phyloP scores from a whole-genome alignment of 768 basidiomycete genomes.

The Termitomyces sp. region DNA sequence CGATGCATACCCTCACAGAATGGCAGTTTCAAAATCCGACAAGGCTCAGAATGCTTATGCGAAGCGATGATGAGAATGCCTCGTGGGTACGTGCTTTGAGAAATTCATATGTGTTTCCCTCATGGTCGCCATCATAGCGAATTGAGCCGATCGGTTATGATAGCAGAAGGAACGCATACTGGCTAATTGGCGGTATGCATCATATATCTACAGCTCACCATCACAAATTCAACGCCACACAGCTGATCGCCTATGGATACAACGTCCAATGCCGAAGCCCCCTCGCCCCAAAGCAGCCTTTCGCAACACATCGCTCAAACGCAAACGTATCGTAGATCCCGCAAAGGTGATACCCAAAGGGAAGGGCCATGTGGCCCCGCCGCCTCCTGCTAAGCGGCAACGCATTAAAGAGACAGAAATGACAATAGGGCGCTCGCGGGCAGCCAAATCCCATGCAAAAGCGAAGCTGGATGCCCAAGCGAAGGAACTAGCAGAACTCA shows the following conservation, averaged over 20 bases:
- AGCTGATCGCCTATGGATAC: conserved; percentile 86
- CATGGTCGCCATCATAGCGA: conserved; percentile 40
- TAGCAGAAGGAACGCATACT: conserved; percentile 71
- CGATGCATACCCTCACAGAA: conserved; percentile 67
- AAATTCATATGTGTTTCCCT: conserved; percentile 2
- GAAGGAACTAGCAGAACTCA: conserved; percentile 59
- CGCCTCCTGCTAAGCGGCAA: conserved; percentile 17
- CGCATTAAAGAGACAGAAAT: conserved; percentile 12
- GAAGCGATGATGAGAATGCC: conserved; percentile 70
- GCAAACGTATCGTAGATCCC: conserved; percentile 25
- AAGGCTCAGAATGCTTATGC: conserved; percentile 68
- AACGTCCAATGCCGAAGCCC: conserved; percentile 43
- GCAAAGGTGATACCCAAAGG: conserved; percentile 10
- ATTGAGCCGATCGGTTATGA: conserved; percentile 86
- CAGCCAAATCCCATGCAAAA: conserved; percentile 70
- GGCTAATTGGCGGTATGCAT: conserved; percentile 73
- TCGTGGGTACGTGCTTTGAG: conserved; percentile 56
- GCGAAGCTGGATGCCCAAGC: conserved; percentile 63
- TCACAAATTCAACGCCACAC: conserved; percentile 2
- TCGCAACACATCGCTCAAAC: conserved; percentile 31
- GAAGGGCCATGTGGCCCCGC: conserved; percentile 8
- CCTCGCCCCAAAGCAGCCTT: conserved; percentile 32
- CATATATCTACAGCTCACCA: not conserved
- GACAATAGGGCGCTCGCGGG: conserved; percentile 43
- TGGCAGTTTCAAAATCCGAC: conserved; percentile 85